Base-by-base conservation (phyloP, 1,284 basidiomycete species). In the Trichosporon ovoides region DNA sequence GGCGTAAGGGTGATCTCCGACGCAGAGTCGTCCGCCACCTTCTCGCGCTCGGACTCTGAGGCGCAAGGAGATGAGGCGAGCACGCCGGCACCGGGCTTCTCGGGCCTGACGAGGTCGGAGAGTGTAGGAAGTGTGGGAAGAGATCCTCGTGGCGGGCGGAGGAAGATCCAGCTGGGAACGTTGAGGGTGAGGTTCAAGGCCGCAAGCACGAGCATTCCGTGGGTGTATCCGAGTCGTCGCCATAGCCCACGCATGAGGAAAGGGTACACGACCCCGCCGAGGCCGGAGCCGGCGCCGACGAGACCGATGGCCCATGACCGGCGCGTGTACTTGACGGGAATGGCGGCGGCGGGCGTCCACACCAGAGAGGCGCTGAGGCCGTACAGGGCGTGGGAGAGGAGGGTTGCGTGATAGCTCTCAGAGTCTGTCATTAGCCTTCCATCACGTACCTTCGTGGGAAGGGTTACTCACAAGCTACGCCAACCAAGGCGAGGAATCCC, bases 231-330 rank as follows among this genome's bases (percentile, higher is more conserved):
- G 18, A 58, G 43, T 1, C 52, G 35, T 3, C 20, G 28, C 12
- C 55, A 33, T 10, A 59, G 50, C 3, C 12, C 12, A 12, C 53
- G 35, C n/a, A 77, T 60, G 49, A 68, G 66, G 58, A 77, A 72
- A 11, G 75, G 75, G 56, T 73, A 73, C 52, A 73, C 64, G 22
- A 77, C 68, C 3, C 71, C 70, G 12, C 71, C 72, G 10, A 74
- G 55, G 9, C 75, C 75, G 37, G 67, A 69, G 11, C 75, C 75
- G 53, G 68, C 69, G 6, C 71, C 68, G n/a, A 75, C 72, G 55
- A 75, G 61, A 2, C 71, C 75, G n/a, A 73, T 68, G 1, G 75
- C 74, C 3, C 67, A 71, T 4, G 69, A 66, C 20, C 74, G 62
- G 35, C 59, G 63, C n/a, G 66, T 65, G 74, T 74, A 77, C 43